Conservation (phyloP, 805 yeast species). For the Starmerella davenportii region DNA sequence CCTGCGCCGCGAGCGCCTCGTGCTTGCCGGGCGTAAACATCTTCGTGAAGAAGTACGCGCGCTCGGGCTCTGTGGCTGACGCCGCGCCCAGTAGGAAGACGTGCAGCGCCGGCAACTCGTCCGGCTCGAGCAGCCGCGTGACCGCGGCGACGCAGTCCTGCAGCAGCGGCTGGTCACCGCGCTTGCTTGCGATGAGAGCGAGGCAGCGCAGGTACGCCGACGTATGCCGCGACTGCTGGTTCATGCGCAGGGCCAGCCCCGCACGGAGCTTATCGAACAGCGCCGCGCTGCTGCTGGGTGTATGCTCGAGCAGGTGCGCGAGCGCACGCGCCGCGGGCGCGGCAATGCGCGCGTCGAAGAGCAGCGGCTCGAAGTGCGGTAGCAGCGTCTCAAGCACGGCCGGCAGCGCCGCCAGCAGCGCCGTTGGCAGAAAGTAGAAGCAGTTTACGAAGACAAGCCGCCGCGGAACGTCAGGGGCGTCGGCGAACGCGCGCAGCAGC, state of each 20-base stretch:
- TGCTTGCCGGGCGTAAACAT: neutral
- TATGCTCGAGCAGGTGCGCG: neutral
- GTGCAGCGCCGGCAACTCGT: neutral
- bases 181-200: neutral
- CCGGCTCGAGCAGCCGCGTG: neutral
- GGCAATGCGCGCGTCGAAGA: neutral
- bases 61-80: neutral
- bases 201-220: neutral
- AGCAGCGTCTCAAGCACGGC: neutral
- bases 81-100: neutral
- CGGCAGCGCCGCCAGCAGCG: neutral
- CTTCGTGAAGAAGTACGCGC: neutral
- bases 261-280: neutral
- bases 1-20: neutral
- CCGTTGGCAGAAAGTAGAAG: neutral
- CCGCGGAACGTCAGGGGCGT: neutral
- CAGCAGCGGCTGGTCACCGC: neutral
- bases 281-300: neutral
- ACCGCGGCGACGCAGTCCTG: neutral
- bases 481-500: constrained; percentile 53
- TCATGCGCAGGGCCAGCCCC: neutral
- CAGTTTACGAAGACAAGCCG: neutral
- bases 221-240: neutral
- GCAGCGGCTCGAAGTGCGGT: neutral
- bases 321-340: neutral